Evolutionary conservation across 1,284 basidiomycete genomes (phyloP), one percentile per base, ranked within the genome.

Genomic region (Pseudozyma sp.): DNA sequence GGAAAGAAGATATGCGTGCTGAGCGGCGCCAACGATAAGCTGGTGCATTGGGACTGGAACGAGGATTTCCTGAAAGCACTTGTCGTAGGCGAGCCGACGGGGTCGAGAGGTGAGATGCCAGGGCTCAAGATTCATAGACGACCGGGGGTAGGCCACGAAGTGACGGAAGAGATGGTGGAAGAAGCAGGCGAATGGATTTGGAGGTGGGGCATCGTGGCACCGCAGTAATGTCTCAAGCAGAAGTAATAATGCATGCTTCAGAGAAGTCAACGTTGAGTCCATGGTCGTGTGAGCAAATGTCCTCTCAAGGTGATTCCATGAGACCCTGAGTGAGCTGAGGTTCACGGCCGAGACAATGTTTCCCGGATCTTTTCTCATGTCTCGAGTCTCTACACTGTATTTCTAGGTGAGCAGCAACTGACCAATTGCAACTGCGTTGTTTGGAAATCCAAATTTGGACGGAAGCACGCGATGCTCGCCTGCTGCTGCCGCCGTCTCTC

Each of bases 1-100:
- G 80, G 79, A 30, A 84, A 84, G 61, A 76, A 79, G 62, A 81
- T 84, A 37, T 80, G 77, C 61, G 75, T 79, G 31, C 77, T 77
- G 53, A 64, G 61, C 24, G 82, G 82, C 24, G 71, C 67, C 24
- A 67, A 76, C 33, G 82, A 84, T 58, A 78, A 76, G 49, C 52
- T 84, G 14, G 82, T 84, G 19, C 70, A 68, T 7, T 77, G 71
- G 70, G 66, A 69, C 40, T 84, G 77, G 68, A 77, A 81, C 34
- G 65, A 81, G 24, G 75, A 75, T 39, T 84, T 84, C 40, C 46
- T 81, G 17, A 57, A 68, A 16, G 50, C 50, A 6, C 47, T 84
- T 10, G 74, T 81, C 4, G 68, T 82, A 7, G 81, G 70, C 2
- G 74, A 79, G 37, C 58, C 72, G 1, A 47, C 48, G 16, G 65